Base-by-base conservation (phyloP, 176 grass and related monocot species). In the Saccharum spontaneum region DNA sequence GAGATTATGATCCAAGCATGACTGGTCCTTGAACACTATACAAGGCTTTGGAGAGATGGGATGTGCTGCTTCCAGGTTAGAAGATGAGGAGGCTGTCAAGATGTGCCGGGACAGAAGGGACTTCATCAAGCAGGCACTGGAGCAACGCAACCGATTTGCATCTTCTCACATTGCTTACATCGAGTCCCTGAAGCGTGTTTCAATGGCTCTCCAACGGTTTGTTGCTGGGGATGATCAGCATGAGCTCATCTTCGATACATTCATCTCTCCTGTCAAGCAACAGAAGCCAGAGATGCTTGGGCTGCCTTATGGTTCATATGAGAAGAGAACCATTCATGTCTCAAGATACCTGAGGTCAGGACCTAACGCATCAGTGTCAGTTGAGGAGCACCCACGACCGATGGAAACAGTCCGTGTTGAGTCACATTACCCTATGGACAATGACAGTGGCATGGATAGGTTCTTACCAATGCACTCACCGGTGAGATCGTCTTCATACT, bases 61-160 rank as follows among this genome's bases (percentile, higher is more conserved):
- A 99, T 99, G 97, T 84, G 92, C 94, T 77, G 90, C 94, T 86
- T 99, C 97, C 61, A 94, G 90, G 79, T 84, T 96, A 83, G 90
- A 99, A 97, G 97, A 99, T 84, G 91, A 92, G 65, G 97, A 99
- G 84, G 94, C 90, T 86, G 97, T 99, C 44, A 94, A 86, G 80
- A 88, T 99, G 69, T 99, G 97, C 79, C 89, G 83, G 75, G 97
- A 99, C 84, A 88, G 97, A 68, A 94, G 84, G 69, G 91, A 99
- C 67, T 94, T 97, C 78, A 99, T 99, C 78, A 94, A 97, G 78
- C 86, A 99, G 85, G 97, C 97, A 49, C 71, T 96, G 38, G 91
- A 97, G 48, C 91, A 99, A 67, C 85, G 91, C 78, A 91, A 90
- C 23, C 90, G 75, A 74, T 96, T 96, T 55, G 93, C 94, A 0